phyloP scores from a whole-genome alignment of 2,329 filamentous ascomycete species.

The Ilyonectria robusta region DNA sequence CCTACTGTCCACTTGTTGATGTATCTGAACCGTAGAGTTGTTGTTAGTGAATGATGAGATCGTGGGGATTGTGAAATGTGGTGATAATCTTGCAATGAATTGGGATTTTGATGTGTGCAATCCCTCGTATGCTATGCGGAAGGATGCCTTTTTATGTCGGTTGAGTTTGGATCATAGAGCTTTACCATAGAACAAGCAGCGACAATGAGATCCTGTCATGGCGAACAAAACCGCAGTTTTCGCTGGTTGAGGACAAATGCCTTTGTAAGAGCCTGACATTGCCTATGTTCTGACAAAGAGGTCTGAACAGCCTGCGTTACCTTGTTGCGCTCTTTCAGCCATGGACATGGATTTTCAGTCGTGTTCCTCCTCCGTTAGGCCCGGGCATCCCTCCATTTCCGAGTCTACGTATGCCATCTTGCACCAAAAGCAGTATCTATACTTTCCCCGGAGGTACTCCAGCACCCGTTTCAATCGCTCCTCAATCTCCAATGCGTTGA shows the following conservation, averaged over 20 bases:
- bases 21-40: neutral
- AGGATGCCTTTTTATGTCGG: too few relatives aligned
- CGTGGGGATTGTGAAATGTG: neutral
- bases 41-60: neutral
- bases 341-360: slow-evolving; percentile 54
- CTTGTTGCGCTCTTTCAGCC: too few relatives aligned
- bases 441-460: slow-evolving; percentile 76
- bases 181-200: too few relatives aligned
- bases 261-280: neutral
- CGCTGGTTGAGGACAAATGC: neutral
- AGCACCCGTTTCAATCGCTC: slow-evolving; percentile 79
- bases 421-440: slow-evolving; percentile 96
- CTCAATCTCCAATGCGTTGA: slow-evolving; percentile 76
- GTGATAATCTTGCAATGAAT: neutral
- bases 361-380: slow-evolving; percentile 86
- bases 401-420: slow-evolving; percentile 84
- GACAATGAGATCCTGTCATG: too few relatives aligned
- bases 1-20: neutral
- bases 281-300: neutral
- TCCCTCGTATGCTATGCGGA: too few relatives aligned
- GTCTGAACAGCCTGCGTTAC: neutral
- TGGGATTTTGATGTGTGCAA: neutral
- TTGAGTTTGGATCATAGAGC: too few relatives aligned
- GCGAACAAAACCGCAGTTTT: neutral
- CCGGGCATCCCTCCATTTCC: slow-evolving; percentile 90